Conservation (phyloP, 2,329 filamentous ascomycete species). For the Xylariomycetidae sp. region DNA sequence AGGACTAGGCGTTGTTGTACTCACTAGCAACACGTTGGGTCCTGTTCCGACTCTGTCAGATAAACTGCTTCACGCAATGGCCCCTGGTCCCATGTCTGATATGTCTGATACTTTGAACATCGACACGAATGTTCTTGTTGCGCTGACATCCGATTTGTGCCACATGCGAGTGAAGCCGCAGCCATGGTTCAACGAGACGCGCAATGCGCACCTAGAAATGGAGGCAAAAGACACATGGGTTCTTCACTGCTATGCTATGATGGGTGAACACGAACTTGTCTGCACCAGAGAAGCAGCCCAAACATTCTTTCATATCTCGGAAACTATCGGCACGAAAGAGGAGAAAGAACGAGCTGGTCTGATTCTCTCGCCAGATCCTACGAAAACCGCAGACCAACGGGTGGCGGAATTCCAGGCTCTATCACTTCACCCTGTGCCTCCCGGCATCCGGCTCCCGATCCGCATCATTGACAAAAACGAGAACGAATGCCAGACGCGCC, state of each 20-base stretch:
- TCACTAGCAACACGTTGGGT: conserved; percentile 9
- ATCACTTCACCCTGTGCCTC: conserved; percentile 34
- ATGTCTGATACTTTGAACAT: conserved; percentile 44
- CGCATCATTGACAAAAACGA: conserved; percentile 45
- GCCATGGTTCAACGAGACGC: conserved; percentile 48
- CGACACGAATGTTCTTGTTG: conserved; percentile 67
- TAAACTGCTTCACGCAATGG: conserved; percentile 21
- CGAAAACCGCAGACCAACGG: conserved; percentile 18
- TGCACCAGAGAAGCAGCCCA: conserved; percentile 62
- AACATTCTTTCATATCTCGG: conserved; percentile 63
- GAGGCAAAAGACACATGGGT: conserved; percentile 59
- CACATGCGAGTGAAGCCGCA: conserved; percentile 40
- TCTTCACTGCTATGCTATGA: conserved; percentile 58
- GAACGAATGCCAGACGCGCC: conserved; percentile 14
- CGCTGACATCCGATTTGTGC: conserved; percentile 69
- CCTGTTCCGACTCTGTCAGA: conserved; percentile 15
- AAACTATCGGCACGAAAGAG: conserved; percentile 56
- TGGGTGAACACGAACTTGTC: conserved; percentile 52
- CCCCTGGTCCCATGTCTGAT: conserved; percentile 19
- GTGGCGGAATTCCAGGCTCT: conserved; percentile 27
- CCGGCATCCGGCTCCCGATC: conserved; percentile 50
- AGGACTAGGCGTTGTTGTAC: conserved; percentile 11
- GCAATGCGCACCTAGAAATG: conserved; percentile 59
- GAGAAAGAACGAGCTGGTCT: conserved; percentile 57
- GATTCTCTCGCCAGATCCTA: conserved; percentile 40